phyloP scores from a whole-genome alignment of 148 eudicot genomes.

The Rhododendron henanense region DNA sequence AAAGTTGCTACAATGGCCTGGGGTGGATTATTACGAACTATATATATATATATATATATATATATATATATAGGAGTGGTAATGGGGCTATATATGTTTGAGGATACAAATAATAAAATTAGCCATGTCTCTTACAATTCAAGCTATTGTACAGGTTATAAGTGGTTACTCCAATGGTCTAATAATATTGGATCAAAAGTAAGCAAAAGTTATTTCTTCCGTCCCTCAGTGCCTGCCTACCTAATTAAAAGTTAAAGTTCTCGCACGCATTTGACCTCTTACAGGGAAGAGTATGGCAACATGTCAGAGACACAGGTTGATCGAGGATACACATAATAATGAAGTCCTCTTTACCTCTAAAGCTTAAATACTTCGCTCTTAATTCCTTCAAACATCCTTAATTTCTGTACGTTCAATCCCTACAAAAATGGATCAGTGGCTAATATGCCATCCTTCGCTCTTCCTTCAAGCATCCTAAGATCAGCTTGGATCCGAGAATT shows the following conservation, averaged over 20 bases:
- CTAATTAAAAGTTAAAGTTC: not conserved
- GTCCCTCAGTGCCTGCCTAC: not conserved
- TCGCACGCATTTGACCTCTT: not conserved
- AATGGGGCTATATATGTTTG: not conserved
- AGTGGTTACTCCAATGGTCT: not conserved
- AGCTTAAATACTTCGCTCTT: too few species aligned
- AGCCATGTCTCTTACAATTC: not conserved
- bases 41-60: too few species aligned
- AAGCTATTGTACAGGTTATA: not conserved
- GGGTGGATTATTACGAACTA: not conserved
- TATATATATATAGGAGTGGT: not conserved
- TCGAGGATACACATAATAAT: too few species aligned
- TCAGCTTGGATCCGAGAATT: not conserved
- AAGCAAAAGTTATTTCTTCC: not conserved
- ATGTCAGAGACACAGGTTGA: too few species aligned
- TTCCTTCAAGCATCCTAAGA: not conserved
- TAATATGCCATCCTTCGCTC: not conserved
- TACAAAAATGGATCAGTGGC: not conserved
- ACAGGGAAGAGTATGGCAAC: too few species aligned
- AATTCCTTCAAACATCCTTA: too few species aligned
- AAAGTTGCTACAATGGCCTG: not conserved
- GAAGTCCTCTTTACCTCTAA: too few species aligned
- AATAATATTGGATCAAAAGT: not conserved
- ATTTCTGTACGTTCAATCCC: not conserved
- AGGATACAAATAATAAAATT: not conserved